These are phyloP conservation scores for Sugiyamaella floridensis DNA, from an alignment of 805 yeast species.

Conservation along the genomic window DNA sequence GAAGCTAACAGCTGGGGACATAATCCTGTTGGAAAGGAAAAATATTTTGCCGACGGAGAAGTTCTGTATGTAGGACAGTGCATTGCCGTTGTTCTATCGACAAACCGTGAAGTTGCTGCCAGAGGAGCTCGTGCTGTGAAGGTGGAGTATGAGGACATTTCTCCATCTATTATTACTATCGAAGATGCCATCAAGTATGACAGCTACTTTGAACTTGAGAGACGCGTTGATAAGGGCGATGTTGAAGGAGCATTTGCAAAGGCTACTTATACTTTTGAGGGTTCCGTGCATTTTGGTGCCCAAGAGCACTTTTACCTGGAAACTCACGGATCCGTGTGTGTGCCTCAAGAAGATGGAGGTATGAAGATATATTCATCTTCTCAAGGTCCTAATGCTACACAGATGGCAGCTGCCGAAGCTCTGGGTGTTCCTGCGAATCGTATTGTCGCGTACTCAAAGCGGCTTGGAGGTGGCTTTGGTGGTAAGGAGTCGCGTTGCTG, in stretches of 20 bases:
- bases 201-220: conserved; percentile 34
- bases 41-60: conserved; percentile 39
- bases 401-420: conserved; percentile 37
- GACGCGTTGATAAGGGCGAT: conserved; percentile 36
- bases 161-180: conserved; percentile 34
- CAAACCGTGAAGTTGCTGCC: conserved; percentile 35
- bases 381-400: conserved; percentile 42
- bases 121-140: conserved; percentile 38
- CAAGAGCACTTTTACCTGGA: conserved; percentile 47
- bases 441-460: conserved; percentile 37
- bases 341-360: conserved; percentile 44
- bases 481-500: conserved; percentile 43
- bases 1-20: conserved; percentile 41
- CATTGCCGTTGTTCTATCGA: conserved; percentile 38
- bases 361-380: conserved; percentile 39
- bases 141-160: conserved; percentile 38
- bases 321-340: conserved; percentile 39
- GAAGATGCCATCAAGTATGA: conserved; percentile 40
- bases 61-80: conserved; percentile 40
- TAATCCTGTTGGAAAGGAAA: conserved; percentile 37
- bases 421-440: conserved; percentile 39
- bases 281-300: conserved; percentile 37
- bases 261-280: conserved; percentile 34
- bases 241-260: conserved; percentile 33
- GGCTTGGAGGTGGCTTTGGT: conserved; percentile 47